Conservation (phyloP, 129 eudicot genomes). For the Saussurea involucrata region DNA sequence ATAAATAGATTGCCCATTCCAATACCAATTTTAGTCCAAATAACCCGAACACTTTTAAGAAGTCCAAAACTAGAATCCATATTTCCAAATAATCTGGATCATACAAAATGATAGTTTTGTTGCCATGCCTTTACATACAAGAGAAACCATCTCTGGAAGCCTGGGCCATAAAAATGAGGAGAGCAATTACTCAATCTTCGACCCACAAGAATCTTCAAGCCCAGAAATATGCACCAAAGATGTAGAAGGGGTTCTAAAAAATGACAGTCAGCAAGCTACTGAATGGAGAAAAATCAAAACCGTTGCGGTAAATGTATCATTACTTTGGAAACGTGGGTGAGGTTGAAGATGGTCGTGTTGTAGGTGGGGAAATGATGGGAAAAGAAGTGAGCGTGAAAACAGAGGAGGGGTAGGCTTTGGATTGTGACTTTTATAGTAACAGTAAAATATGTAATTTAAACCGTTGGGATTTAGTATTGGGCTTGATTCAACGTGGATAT, state of each 20-base stretch:
- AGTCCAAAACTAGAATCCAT: conserved; percentile 15
- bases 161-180: conserved; percentile 19
- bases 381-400: too few relatives aligned
- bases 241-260: conserved; percentile 19
- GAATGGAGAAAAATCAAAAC: conserved; percentile 33
- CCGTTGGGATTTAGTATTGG: too few relatives aligned
- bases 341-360: too few relatives aligned
- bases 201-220: conserved; percentile 41
- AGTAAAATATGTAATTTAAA: too few relatives aligned
- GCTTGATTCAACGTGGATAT: too few relatives aligned
- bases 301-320: conserved; percentile 28
- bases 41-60: conserved; percentile 25
- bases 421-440: too few relatives aligned
- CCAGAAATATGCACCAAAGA: conserved; percentile 20
- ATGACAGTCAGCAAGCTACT: conserved; percentile 30
- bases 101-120: conserved; percentile 23
- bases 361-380: too few relatives aligned
- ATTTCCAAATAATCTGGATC: conserved; percentile 26
- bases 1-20: too few relatives aligned
- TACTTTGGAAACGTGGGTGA: background rate
- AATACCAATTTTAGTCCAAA: conserved; percentile 32
- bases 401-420: too few relatives aligned
- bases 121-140: conserved; percentile 46
- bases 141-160: conserved; percentile 58
- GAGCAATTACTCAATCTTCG: conserved; percentile 64